These are phyloP conservation scores for Clitoria ternatea DNA, from an alignment of 306 rosid genomes.

Conservation along the genomic window DNA sequence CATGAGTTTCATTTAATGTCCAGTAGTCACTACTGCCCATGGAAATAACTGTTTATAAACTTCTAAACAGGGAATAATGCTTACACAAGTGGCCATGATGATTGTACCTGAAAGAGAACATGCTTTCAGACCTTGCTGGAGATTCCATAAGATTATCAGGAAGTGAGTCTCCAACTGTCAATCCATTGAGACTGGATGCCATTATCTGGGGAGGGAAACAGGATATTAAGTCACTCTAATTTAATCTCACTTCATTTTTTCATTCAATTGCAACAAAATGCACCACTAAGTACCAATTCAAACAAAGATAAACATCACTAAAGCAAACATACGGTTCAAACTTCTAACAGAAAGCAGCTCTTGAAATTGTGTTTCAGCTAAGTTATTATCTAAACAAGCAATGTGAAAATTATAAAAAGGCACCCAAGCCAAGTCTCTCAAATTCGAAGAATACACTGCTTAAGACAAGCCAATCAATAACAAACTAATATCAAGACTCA, in stretches of 20 bases:
- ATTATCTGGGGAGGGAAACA: conserved; percentile 54
- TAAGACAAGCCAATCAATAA: neutral
- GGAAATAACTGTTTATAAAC: neutral
- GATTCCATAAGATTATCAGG: conserved; percentile 93
- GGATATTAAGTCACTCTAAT: neutral
- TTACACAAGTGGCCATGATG: neutral
- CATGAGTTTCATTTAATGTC: neutral
- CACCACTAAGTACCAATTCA: neutral
- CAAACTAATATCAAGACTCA: neutral
- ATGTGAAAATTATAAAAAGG: neutral
- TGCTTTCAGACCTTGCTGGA: conserved; percentile 87
- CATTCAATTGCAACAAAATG: neutral
- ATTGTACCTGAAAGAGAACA: conserved; percentile 63
- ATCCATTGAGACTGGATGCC: conserved; percentile 98
- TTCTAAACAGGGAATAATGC: neutral
- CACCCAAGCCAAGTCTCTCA: neutral
- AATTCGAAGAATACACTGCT: neutral
- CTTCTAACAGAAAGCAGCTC: neutral
- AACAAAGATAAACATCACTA: neutral
- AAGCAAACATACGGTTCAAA: neutral
- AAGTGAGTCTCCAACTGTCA: conserved; percentile 93
- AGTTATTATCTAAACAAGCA: conserved; percentile 1
- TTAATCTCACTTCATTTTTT: neutral
- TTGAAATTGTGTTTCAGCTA: conserved; percentile 2
- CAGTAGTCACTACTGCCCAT: neutral